Conservation (phyloP, 202 grass and related monocot genomes). For the Schoenoplectus triqueter region DNA sequence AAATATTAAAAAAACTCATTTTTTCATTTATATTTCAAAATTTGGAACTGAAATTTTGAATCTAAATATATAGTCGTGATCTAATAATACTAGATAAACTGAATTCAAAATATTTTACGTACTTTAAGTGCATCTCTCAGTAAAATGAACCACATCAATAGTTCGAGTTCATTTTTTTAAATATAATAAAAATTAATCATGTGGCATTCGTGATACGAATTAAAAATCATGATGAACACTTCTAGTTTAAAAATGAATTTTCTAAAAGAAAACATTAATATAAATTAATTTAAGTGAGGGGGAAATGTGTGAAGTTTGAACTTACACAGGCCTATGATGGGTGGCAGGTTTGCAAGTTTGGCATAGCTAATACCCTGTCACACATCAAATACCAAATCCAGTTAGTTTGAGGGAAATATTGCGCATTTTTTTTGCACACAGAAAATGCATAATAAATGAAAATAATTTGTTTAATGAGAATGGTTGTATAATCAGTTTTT, state of each 20-base stretch:
- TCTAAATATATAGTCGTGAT: too few relatives aligned
- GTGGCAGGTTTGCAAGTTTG: conserved; percentile 97
- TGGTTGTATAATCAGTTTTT: background rate
- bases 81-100: background rate
- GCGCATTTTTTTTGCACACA: background rate
- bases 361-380: conserved; percentile 97
- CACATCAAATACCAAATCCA: conserved; percentile 18
- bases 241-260: background rate
- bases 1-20: background rate
- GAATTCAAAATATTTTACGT: background rate
- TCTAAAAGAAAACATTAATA: background rate
- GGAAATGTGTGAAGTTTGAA: background rate
- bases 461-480: background rate
- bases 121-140: background rate
- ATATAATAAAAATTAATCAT: too few relatives aligned
- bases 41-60: background rate
- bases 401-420: background rate
- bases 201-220: too few relatives aligned
- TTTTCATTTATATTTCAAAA: background rate
- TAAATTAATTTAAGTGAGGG: background rate
- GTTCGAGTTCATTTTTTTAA: too few relatives aligned
- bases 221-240: background rate
- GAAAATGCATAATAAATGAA: conserved; percentile 3
- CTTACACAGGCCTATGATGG: conserved; percentile 96
- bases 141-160: background rate